phyloP scores from a whole-genome alignment of 345 rosid species.

The Sisymbrium irio region DNA sequence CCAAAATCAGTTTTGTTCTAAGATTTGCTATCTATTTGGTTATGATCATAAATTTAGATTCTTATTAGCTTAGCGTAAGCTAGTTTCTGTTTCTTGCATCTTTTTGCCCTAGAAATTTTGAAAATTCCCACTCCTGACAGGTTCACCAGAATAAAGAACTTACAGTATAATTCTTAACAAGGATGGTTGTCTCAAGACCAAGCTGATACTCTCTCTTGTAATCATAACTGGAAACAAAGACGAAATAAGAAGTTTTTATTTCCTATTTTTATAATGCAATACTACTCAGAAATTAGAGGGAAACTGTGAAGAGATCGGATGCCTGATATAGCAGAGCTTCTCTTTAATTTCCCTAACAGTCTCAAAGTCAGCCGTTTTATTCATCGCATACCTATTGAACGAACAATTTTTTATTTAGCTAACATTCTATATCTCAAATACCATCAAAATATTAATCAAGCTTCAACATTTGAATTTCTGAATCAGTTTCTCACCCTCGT shows the following conservation, averaged over 20 bases:
- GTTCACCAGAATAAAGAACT: constrained; percentile 32
- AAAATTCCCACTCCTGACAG: not conserved
- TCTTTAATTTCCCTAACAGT: constrained; percentile 96
- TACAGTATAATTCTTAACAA: constrained; percentile 91
- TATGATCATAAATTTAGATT: not conserved
- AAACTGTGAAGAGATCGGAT: constrained; percentile 17
- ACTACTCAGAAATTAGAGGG: not conserved
- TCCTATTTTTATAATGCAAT: not conserved
- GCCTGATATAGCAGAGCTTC: constrained; percentile 94
- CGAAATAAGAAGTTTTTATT: constrained; percentile 7
- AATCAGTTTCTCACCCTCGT: constrained; percentile 67
- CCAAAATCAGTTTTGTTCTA: not conserved
- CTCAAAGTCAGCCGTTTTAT: constrained; percentile 88
- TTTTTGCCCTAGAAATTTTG: not conserved
- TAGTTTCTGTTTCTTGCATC: not conserved
- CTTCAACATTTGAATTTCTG: not conserved
- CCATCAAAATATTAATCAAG: constrained; percentile 3
- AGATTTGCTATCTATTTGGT: not conserved
- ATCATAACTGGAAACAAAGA: constrained; percentile 63
- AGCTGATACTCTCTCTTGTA: constrained; percentile 91
- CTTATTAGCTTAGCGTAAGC: not conserved
- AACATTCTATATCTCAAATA: not conserved
- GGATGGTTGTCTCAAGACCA: constrained; percentile 96
- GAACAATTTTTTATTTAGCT: not conserved
- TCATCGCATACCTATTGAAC: constrained; percentile 80